phyloP scores from a whole-genome alignment of 805 yeast genomes.

The Suhomyces emberorum region DNA sequence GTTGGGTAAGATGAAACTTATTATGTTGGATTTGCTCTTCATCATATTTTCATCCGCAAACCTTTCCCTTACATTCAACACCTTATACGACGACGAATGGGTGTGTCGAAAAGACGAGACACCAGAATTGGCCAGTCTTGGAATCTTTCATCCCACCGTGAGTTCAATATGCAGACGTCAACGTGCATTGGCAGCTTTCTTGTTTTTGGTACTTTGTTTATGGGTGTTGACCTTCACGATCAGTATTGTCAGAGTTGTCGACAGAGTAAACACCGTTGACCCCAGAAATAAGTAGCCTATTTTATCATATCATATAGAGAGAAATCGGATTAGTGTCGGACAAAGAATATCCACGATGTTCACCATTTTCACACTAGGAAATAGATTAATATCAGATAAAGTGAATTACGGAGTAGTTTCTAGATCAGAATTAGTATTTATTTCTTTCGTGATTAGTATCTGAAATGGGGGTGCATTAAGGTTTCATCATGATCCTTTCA shows the following conservation, averaged over 20 bases:
- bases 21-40: slow-evolving; percentile 79
- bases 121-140: slow-evolving; percentile 14
- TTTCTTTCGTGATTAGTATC: no score
- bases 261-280: slow-evolving; percentile 40
- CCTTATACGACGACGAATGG: slow-evolving; percentile 80
- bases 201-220: slow-evolving; percentile 67
- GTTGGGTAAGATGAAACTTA: slow-evolving; percentile 72
- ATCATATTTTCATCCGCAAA: slow-evolving; percentile 89
- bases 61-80: slow-evolving; percentile 78
- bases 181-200: slow-evolving; percentile 70
- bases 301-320: no score
- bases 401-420: no score
- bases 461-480: no score
- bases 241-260: slow-evolving; percentile 79
- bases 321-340: no score
- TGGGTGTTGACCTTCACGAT: slow-evolving; percentile 88
- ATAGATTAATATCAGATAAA: no score
- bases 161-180: slow-evolving; percentile 72
- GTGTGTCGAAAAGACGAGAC: slow-evolving; percentile 46
- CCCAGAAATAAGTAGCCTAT: slow-evolving; percentile 4
- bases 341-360: no score
- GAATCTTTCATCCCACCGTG: slow-evolving; percentile 30
- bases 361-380: no score
- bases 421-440: no score
- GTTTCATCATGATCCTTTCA: no score